phyloP scores from a whole-genome alignment of 2,329 filamentous ascomycete species.

The Diplodia mutila region DNA sequence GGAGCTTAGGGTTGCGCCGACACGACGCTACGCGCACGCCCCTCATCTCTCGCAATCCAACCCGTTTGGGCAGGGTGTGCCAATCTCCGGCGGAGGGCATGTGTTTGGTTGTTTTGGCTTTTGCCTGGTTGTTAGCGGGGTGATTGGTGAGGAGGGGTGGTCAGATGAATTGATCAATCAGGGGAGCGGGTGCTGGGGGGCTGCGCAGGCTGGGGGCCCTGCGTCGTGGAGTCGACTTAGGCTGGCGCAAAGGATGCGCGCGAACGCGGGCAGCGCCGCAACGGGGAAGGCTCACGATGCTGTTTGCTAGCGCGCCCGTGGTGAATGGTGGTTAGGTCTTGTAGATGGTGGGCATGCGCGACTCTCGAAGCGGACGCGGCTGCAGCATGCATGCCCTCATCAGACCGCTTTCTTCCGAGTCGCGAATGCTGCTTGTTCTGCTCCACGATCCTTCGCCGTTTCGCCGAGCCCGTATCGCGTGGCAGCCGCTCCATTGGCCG shows the following conservation, averaged over 20 bases:
- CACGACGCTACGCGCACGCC: not conserved
- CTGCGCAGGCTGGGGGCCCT: slow-evolving; percentile 9
- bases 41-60: slow-evolving; percentile 18
- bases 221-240: not conserved
- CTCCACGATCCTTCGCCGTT: slow-evolving; percentile 12
- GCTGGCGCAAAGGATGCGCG: not conserved
- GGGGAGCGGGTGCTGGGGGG: slow-evolving; percentile 7
- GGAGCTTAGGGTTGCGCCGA: not conserved
- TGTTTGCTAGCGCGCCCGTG: slow-evolving; percentile 5
- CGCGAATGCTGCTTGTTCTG: not conserved
- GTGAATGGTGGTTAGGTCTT: not conserved
- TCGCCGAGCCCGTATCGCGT: slow-evolving; percentile 14
- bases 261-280: slow-evolving; percentile 18
- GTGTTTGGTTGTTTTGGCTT: slow-evolving; percentile 6
- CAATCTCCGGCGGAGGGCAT: slow-evolving; percentile 2
- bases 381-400: slow-evolving; percentile 17
- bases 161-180: slow-evolving; percentile 25
- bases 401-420: slow-evolving; percentile 21
- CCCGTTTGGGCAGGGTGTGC: slow-evolving; percentile 2
- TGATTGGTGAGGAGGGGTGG: slow-evolving; percentile 19
- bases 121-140: slow-evolving; percentile 5
- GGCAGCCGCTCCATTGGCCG: slow-evolving; percentile 7
- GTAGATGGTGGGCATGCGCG: not conserved
- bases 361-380: slow-evolving; percentile 2
- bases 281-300: slow-evolving; percentile 10